A percentile compares a stretch with the other conserved stretches of the same genome.
Evolutionary conservation across 371 early-diverging fungal species (phyloP).

Genomic region (Apophysomyces sp.): DNA sequence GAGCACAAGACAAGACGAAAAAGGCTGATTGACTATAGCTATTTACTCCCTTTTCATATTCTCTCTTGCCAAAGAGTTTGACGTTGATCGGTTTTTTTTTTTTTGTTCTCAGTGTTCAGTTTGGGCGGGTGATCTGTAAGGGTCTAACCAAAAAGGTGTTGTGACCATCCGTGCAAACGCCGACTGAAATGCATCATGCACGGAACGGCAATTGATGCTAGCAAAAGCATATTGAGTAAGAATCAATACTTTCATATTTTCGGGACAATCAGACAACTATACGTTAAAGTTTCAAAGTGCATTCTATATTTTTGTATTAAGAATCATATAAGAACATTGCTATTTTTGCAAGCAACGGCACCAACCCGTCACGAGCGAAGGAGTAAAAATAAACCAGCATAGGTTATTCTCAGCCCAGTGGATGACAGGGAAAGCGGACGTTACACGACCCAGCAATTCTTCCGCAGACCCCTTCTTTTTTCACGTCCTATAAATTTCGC

Average conservation of each 20-base stretch:
- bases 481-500: background rate
- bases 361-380: background rate
- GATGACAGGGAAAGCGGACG: background rate
- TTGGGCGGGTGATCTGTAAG: background rate
- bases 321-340: background rate
- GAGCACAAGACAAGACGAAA: background rate
- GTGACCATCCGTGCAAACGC: background rate
- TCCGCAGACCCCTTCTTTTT: background rate
- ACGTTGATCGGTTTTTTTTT: background rate
- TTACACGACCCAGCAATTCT: background rate
- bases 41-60: too few species aligned
- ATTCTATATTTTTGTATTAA: background rate
- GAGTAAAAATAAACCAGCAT: background rate
- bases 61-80: background rate
- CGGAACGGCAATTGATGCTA: background rate
- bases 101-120: background rate
- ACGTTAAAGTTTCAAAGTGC: too few species aligned
- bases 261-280: background rate
- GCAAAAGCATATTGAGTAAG: too few species aligned
- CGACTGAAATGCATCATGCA: slow-evolving; percentile 2
- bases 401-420: slow-evolving; percentile 1
- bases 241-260: too few species aligned
- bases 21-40: too few species aligned
- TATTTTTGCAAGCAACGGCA: background rate
- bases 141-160: background rate